Base-by-base conservation (phyloP, 768 basidiomycete genomes). In the Boletus speciosus region DNA sequence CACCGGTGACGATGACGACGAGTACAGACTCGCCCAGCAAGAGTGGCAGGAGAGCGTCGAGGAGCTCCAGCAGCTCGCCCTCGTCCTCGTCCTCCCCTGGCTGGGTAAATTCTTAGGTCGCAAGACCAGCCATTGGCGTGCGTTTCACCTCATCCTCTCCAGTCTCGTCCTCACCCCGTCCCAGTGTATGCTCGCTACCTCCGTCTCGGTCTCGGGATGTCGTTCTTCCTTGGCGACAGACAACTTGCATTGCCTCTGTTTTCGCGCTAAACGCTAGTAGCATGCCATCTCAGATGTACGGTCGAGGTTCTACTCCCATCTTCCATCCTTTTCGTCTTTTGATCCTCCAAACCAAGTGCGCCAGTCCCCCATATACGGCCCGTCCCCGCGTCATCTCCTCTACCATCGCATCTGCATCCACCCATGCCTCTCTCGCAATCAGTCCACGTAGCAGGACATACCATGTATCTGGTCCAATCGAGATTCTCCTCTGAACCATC, bases 11-110 rank as follows among this genome's bases (percentile, higher is more conserved):
- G 66, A 70, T 36, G 84, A 86, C 58, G 88, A 89, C 54, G 90
- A 93, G 63, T 83, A 82, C 61, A 81, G 77, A 38, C 75, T 87
- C 44, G 88, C 90, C 3, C 89, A 94, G 70, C 80, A 88, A 67
- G 94, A 97, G 74, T 96, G 94, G 94, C 87, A 93, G 63, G 94
- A 97, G 70, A 90, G 88, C 64, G 65, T 96, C 47, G 74, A 85
- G 56, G 93, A 97, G 68, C 78, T 97, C 42, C 85, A 89, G 66
- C 81, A 92, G 66, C 81, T 96, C 19, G 71, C 90, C 49, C 81
- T 88, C 36, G 77, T 92, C 52, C 86, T 95, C 25, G 75, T 95
- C 43, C 74, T 97, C 54, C 94, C 94, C 2, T 88, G 85, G 73
- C 68, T 93, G 54, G 94, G 94, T 49, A 94, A 91, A 68, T 96